Percentiles rank a stretch among this genome's conserved stretches.
phyloP scores from a whole-genome alignment of 73 alveolate genomes.

The Diophrys appendiculata region DNA sequence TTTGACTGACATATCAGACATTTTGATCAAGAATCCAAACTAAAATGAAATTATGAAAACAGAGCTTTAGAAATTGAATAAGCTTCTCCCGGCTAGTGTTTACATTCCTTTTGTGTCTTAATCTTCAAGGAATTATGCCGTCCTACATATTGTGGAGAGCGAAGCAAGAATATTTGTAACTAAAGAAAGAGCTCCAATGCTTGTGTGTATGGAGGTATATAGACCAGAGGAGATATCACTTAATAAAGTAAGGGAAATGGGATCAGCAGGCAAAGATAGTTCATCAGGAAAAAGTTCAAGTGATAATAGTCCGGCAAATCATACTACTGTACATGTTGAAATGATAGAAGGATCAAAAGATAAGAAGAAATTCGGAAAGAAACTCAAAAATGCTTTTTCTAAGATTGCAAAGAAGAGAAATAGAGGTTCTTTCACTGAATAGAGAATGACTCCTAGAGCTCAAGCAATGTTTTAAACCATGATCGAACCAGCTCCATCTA shows the following conservation, averaged over 20 bases:
- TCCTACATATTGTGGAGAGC: slow-evolving; percentile 67
- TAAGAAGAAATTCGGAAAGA: too few relatives aligned
- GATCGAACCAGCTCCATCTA: too few relatives aligned
- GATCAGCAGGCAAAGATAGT: neutral
- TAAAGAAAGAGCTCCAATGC: slow-evolving; percentile 79
- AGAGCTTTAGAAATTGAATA: slow-evolving; percentile 57
- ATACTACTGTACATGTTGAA: too few relatives aligned
- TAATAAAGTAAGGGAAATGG: too few relatives aligned
- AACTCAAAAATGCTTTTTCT: too few relatives aligned
- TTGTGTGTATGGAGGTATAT: slow-evolving; percentile 71
- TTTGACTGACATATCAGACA: slow-evolving; percentile 52
- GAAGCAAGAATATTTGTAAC: slow-evolving; percentile 79
- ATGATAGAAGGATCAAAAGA: too few relatives aligned
- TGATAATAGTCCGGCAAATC: too few relatives aligned
- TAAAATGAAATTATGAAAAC: slow-evolving; percentile 11
- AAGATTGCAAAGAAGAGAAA: too few relatives aligned
- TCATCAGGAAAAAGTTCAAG: too few relatives aligned
- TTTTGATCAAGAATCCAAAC: slow-evolving; percentile 1
- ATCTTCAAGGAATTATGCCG: slow-evolving; percentile 78
- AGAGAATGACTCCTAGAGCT: too few relatives aligned
- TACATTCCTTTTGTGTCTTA: slow-evolving; percentile 74
- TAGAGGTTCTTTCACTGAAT: too few relatives aligned
- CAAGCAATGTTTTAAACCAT: too few relatives aligned
- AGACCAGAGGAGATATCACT: slow-evolving; percentile 65
- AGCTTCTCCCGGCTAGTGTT: slow-evolving; percentile 72